Conservation (phyloP, 495 filamentous ascomycete species). For the Lasiosphaeria miniovina region DNA sequence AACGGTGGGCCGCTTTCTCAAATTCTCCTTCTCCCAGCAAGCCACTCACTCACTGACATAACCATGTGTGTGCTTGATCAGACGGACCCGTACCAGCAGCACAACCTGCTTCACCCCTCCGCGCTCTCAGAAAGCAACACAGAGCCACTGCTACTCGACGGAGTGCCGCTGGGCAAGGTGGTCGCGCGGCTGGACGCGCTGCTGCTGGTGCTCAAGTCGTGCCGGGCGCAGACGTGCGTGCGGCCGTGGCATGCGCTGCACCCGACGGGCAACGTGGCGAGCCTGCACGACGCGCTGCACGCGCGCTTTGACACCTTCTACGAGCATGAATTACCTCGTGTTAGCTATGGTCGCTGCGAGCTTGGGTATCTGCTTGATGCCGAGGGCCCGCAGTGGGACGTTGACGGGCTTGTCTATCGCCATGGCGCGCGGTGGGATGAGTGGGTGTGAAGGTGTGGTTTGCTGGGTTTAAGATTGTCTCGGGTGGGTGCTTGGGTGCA, state of each 20-base stretch:
- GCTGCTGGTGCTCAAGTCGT: conserved; percentile 63
- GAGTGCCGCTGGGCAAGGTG: conserved; percentile 43
- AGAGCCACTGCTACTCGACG: conserved; percentile 34
- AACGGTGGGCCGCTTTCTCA: conserved; percentile 33
- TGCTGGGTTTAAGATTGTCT: neutral
- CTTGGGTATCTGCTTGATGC: conserved; percentile 57
- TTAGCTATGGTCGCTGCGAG: conserved; percentile 58
- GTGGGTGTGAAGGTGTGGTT: conserved; percentile 23
- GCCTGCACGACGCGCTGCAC: conserved; percentile 44
- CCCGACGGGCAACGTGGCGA: conserved; percentile 44
- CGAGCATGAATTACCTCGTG: conserved; percentile 39
- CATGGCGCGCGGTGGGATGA: conserved; percentile 28
- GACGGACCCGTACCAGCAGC: conserved; percentile 58
- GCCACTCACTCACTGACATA: neutral
- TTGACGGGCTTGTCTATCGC: conserved; percentile 28
- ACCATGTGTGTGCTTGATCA: conserved; percentile 19
- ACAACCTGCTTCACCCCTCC: conserved; percentile 50
- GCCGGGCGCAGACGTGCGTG: conserved; percentile 54
- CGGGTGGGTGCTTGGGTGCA: no score
- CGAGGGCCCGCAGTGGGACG: conserved; percentile 56
- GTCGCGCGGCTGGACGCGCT: conserved; percentile 56
- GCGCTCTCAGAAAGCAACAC: conserved; percentile 5
- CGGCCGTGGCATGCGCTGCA: conserved; percentile 60
- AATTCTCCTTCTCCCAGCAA: neutral
- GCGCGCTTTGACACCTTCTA: conserved; percentile 58